phyloP scores from a whole-genome alignment of 306 rosid genomes.

The Citrullus amarus region DNA sequence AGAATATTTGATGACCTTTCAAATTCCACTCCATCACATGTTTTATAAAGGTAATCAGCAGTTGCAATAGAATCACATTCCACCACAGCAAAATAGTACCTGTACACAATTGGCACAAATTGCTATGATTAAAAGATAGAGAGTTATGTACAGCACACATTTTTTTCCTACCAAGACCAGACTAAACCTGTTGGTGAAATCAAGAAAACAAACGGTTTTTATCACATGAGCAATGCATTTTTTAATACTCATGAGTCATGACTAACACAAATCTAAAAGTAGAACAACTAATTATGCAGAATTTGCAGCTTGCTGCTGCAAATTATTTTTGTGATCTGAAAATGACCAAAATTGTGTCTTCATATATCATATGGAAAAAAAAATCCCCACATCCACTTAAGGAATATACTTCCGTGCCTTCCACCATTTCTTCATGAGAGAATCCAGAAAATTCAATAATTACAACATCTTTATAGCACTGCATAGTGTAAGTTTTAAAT shows the following conservation, averaged over 20 bases:
- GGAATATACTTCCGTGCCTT: not conserved
- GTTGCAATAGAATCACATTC: constrained; percentile 73
- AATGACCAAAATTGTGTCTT: not conserved
- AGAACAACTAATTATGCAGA: not conserved
- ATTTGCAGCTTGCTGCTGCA: not conserved
- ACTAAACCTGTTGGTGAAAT: not conserved
- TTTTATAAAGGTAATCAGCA: constrained; percentile 64
- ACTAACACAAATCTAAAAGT: not conserved
- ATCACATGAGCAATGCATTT: not conserved
- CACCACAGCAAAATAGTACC: constrained; percentile 81
- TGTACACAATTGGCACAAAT: constrained; percentile 8
- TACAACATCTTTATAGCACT: not conserved
- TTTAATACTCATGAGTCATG: not conserved
- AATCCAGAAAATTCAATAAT: not conserved
- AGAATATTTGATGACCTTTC: constrained; percentile 65
- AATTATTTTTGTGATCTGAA: not conserved
- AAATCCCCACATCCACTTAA: not conserved
- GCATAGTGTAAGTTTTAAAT: not conserved
- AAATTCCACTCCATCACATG: constrained; percentile 72
- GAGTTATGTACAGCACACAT: not conserved
- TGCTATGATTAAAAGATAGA: not conserved
- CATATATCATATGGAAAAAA: not conserved
- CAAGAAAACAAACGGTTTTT: not conserved
- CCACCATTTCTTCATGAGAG: not conserved
- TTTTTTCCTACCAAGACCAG: not conserved